Conservation (phyloP, 257 asterid genomes). For the Solanum tacnaense region DNA sequence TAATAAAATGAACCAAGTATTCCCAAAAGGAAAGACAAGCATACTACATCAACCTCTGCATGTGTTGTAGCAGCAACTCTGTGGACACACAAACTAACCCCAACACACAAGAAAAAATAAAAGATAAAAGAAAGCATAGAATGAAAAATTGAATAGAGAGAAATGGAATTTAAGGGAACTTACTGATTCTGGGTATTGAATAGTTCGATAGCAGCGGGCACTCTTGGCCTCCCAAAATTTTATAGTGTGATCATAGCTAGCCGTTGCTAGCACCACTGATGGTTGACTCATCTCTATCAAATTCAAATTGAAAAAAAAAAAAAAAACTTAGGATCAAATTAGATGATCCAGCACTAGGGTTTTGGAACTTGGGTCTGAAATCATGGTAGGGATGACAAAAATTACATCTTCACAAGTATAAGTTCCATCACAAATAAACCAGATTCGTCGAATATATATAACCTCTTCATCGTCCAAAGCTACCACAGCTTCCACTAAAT, state of each 20-base stretch:
- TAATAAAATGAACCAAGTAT: background rate
- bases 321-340: background rate
- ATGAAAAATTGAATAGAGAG: background rate
- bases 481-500: background rate
- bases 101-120: background rate
- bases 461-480: background rate
- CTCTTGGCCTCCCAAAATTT: constrained; percentile 96
- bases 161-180: background rate
- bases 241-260: constrained; percentile 98
- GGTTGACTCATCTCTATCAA: constrained; percentile 48
- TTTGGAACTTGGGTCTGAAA: background rate
- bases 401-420: background rate
- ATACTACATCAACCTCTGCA: background rate
- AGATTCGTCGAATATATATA: background rate
- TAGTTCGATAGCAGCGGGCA: constrained; percentile 83
- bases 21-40: background rate
- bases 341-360: background rate
- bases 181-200: constrained; percentile 95
- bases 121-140: background rate
- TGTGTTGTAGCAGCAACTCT: background rate
- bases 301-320: background rate
- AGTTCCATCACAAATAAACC: background rate
- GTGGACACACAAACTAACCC: background rate
- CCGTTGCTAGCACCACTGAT: constrained; percentile 89
- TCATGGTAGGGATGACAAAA: background rate